Percentiles rank a stretch among this genome's conserved stretches.
These are phyloP conservation scores for Pilasporangium apinafurcum DNA, from an alignment of 352 stramenopile species.

Conservation along the genomic window DNA sequence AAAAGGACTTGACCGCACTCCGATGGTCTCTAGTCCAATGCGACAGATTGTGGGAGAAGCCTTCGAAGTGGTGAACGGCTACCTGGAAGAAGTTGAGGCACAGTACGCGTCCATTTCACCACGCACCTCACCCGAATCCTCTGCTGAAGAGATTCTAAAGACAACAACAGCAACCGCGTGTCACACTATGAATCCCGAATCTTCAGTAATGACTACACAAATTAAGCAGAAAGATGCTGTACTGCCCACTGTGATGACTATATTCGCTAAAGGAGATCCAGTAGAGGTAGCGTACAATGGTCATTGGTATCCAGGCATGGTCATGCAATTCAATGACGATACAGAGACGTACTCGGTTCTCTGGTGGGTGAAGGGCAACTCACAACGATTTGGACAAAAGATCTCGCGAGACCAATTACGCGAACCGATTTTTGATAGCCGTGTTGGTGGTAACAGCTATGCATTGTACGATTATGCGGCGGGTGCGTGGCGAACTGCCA, in stretches of 20 bases:
- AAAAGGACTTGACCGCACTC: constrained; percentile 31
- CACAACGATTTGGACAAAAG: constrained; percentile 57
- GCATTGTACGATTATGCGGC: constrained; percentile 50
- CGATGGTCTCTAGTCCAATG: constrained; percentile 54
- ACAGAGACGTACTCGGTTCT: constrained; percentile 63
- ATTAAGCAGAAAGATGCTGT: constrained; percentile 1
- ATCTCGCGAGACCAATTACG: constrained; percentile 47
- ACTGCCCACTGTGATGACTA: background rate
- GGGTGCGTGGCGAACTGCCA: constrained; percentile 36
- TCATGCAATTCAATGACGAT: constrained; percentile 53
- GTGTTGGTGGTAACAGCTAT: constrained; percentile 15
- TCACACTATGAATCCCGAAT: background rate
- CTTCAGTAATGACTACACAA: background rate
- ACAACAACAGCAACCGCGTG: constrained; percentile 1
- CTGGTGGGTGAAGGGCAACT: constrained; percentile 80
- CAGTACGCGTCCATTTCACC: constrained; percentile 57
- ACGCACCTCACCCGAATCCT: constrained; percentile 6
- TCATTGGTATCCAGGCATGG: constrained; percentile 60
- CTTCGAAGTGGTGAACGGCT: constrained; percentile 48
- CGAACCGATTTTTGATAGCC: constrained; percentile 15
- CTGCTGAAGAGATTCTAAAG: background rate
- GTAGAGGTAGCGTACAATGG: constrained; percentile 51
- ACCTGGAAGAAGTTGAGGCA: constrained; percentile 39
- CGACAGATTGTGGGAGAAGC: constrained; percentile 60
- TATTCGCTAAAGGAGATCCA: constrained; percentile 53